A percentile compares a stretch with the other conserved stretches of the same genome.
Conservation (phyloP, 2,329 filamentous ascomycete genomes). For the Alternaria longipes region DNA sequence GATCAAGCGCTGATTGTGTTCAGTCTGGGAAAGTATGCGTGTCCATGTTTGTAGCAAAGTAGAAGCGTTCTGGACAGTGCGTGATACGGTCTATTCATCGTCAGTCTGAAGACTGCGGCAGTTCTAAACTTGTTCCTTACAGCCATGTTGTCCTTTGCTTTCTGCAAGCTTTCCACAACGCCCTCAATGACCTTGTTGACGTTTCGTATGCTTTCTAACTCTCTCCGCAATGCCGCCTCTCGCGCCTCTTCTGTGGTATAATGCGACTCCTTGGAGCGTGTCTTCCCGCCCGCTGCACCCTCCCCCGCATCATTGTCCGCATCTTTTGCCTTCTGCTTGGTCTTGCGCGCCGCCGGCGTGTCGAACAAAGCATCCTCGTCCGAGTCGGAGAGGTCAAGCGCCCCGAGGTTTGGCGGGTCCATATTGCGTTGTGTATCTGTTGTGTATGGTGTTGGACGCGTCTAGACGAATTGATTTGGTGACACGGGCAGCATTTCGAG, state of each 20-base stretch:
- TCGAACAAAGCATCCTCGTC: slow-evolving; percentile 67
- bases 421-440: slow-evolving; percentile 21
- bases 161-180: slow-evolving; percentile 75
- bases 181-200: slow-evolving; percentile 90
- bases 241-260: slow-evolving; percentile 73
- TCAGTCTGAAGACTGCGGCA: slow-evolving; percentile 18
- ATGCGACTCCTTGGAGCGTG: slow-evolving; percentile 59
- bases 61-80: slow-evolving; percentile 86
- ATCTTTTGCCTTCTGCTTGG: slow-evolving; percentile 49
- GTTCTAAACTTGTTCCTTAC: slow-evolving; percentile 56
- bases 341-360: slow-evolving; percentile 59
- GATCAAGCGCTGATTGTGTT: slow-evolving; percentile 94
- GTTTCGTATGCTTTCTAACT: slow-evolving; percentile 82
- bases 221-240: slow-evolving; percentile 77
- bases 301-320: slow-evolving; percentile 51
- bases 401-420: slow-evolving; percentile 60
- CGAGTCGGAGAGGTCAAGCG: slow-evolving; percentile 63
- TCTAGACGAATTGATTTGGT: not conserved
- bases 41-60: slow-evolving; percentile 95
- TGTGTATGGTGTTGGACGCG: not conserved
- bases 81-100: slow-evolving; percentile 74
- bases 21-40: slow-evolving; percentile 92
- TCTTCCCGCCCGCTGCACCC: slow-evolving; percentile 46
- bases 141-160: slow-evolving; percentile 79
- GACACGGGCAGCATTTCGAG: not conserved